Base-by-base conservation (phyloP, 768 basidiomycete genomes). In the Agrocybe pediades region DNA sequence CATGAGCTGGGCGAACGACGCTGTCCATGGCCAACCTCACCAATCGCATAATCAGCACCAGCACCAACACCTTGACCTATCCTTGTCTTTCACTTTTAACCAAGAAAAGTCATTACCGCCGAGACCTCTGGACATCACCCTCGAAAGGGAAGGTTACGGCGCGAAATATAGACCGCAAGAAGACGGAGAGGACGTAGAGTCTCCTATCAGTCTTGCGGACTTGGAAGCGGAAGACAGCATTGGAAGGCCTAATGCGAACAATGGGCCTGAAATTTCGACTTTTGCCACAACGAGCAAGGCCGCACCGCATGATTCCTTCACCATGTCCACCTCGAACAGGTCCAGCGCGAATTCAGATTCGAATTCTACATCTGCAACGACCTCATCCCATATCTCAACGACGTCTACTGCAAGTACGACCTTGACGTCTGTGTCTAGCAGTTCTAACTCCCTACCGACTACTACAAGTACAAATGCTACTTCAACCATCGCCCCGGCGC, bases 401-500 rank as follows among this genome's bases (percentile, higher is more conserved):
- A 25, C 49, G 29, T 41, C 49, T 8, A 42, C 49, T 4, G 23
- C 42, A 9, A 36, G n/a, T 36, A 36, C 33, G 3, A 15, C 33
- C 3, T 15, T 36, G n/a, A 5, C 33, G n/a, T 15, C 11, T 15
- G 3, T n/a, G 11, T n/a, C 11, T 4, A 3, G 13, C 13, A 13
- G 33, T 36, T 11, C 33, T n/a, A 36, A 13, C n/a, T 13, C 33
- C n/a, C n/a, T 13, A 13, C 33, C 13, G 6, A 36, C 26, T 9
- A 30, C 24, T 26, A 25, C 41, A 6, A 9, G 19, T 19, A 26
- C 60, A 17, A 25, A 51, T 19, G 33, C 54, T 8, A 44, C 51
- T 5, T 41, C 53, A 33, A 61, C 64, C 17, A 58, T 57, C 24
- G 53, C 62, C 20, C 62, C 66, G 17, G 62, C 66, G 11, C 63